A percentile compares a stretch with the other conserved stretches of the same genome.
Evolutionary conservation across 2,329 filamentous ascomycete genomes (phyloP).

Genomic region (Fusarium sp.): DNA sequence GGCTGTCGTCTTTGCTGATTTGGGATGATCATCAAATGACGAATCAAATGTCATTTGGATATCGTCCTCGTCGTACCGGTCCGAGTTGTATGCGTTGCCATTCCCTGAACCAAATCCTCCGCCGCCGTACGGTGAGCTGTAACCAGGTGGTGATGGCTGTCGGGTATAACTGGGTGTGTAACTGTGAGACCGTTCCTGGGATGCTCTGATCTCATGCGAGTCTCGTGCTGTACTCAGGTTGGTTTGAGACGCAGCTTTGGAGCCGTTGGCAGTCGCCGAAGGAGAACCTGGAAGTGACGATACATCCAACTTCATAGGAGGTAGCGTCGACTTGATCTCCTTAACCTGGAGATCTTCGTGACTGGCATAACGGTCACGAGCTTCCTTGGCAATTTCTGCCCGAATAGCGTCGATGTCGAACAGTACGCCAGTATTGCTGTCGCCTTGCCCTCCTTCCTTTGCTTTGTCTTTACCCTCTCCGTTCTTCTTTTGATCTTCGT

Average conservation of each 20-base stretch:
- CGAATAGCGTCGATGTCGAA: slow-evolving; percentile 97
- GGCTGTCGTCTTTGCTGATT: slow-evolving; percentile 28
- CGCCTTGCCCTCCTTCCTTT: slow-evolving; percentile 53
- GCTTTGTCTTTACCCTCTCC: slow-evolving; percentile 46
- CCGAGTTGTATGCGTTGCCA: slow-evolving; percentile 43
- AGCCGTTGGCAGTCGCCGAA: slow-evolving; percentile 35
- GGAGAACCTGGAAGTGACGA: slow-evolving; percentile 48
- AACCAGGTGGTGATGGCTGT: slow-evolving; percentile 28
- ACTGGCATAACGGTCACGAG: slow-evolving; percentile 63
- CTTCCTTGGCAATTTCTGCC: slow-evolving; percentile 81
- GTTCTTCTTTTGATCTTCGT: slow-evolving; percentile 74
- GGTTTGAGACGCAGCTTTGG: slow-evolving; percentile 33
- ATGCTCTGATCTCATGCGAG: slow-evolving; percentile 42
- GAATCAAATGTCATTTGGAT: slow-evolving; percentile 81
- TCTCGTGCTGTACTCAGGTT: slow-evolving; percentile 34
- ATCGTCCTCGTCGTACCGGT: slow-evolving; percentile 58
- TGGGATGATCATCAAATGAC: slow-evolving; percentile 60
- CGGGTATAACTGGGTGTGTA: slow-evolving; percentile 41
- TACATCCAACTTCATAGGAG: slow-evolving; percentile 85
- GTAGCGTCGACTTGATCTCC: slow-evolving; percentile 88
- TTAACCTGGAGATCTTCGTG: slow-evolving; percentile 69
- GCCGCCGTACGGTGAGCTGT: slow-evolving; percentile 39
- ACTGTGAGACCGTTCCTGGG: slow-evolving; percentile 41
- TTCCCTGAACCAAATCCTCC: slow-evolving; percentile 34
- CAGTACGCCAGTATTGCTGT: slow-evolving; percentile 74